Evolutionary conservation across 352 stramenopile species (phyloP).

Genomic region (Phytophthora lateralis): DNA sequence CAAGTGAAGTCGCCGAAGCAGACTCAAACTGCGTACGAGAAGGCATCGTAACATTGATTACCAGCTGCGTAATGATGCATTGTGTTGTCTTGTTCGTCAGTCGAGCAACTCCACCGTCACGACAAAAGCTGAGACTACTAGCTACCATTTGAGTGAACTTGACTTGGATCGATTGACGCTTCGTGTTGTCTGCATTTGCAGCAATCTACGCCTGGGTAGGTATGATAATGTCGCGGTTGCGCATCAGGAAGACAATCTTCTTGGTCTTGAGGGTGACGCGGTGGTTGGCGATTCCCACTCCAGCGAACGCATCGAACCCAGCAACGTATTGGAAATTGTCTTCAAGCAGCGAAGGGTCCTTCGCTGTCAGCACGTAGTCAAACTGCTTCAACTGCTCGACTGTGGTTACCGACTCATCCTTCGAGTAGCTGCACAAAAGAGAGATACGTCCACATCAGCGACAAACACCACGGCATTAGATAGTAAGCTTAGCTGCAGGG

Average conservation of each 20-base stretch:
- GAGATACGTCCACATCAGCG: neutral
- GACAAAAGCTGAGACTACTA: neutral
- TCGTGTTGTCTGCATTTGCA: neutral
- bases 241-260: constrained; percentile 58
- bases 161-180: neutral
- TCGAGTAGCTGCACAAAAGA: constrained; percentile 61
- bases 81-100: neutral
- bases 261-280: constrained; percentile 59
- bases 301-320: constrained; percentile 54
- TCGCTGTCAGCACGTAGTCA: constrained; percentile 71
- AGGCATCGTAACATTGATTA: constrained; percentile 4
- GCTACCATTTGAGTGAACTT: neutral
- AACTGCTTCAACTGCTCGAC: constrained; percentile 50
- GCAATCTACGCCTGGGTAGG: constrained; percentile 1
- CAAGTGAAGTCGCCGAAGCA: constrained; percentile 32
- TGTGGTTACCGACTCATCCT: constrained; percentile 67
- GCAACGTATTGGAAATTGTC: constrained; percentile 55
- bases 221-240: constrained; percentile 37
- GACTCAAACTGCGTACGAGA: neutral
- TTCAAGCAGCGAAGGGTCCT: constrained; percentile 37
- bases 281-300: constrained; percentile 37
- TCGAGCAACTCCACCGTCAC: neutral
- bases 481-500: neutral
- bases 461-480: neutral
- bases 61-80: neutral